Base-by-base conservation (phyloP, 129 eudicot species). In the Helianthus tuberosus region DNA sequence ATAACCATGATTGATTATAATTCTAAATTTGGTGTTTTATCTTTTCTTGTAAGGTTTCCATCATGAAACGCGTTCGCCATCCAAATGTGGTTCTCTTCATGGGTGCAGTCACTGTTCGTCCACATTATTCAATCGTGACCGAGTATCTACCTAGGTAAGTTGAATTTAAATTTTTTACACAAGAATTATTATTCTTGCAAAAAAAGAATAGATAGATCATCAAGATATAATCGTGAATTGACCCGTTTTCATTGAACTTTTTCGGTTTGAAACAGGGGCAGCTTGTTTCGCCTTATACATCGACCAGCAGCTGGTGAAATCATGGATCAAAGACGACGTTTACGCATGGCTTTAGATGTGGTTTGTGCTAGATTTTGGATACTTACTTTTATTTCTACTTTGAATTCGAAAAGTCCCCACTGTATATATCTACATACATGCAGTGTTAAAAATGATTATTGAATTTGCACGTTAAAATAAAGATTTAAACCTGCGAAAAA, bases 81-180 rank as follows among this genome's bases (percentile, higher is more conserved):
- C 98, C 98, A 52, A 94, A 94, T 76, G 96, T 94, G 69, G 98
- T 94, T 67, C 93, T 94, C 58, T 94, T 94, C 83, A 94, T 94
- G 98, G 98, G 98, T 57, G 98, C 98, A 16, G 98, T 94, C 55
- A 94, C 98, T n/a, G 81, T 86, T 69, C 93, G 93, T 72, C 98
- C 98, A 15, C 91, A 90, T 77, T 84, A 88, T 51, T 90, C 98
- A 17, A 94, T 94, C 20, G 97, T 94, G 53, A 90, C 98, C 12
- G 98, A 94, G 72, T 94, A 94, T 81, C 78, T 94, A 46, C 96
- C 97, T 61, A 86, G 98, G 98, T 90, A 68, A 68, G 44, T 8
- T 64, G 4, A 50, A 13, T 52, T 9, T 27, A 13, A 8, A 7
- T 16, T 53, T n/a, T 0, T 8, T 27, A n/a, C n/a, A 6, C 12